Conservation (phyloP, 768 basidiomycete species). For the Lepiota venenata region DNA sequence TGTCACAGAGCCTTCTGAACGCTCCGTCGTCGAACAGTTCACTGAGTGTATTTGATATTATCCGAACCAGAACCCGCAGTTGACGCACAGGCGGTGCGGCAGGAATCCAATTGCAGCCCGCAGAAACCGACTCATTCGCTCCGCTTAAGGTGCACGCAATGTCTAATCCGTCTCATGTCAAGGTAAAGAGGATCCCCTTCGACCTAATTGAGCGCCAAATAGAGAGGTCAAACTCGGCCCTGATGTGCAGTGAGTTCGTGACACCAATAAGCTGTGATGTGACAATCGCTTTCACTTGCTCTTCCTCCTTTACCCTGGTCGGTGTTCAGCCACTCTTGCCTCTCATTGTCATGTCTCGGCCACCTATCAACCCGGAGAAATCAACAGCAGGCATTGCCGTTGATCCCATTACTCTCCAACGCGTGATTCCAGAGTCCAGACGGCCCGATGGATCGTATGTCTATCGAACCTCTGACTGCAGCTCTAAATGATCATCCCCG, state of each 20-base stretch:
- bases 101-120: too few species aligned
- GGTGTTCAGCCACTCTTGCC: constrained; percentile 1
- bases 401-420: constrained; percentile 82
- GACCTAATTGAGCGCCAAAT: not conserved
- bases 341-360: constrained; percentile 58
- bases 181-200: not conserved
- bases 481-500: constrained; percentile 14
- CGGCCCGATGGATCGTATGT: constrained; percentile 85
- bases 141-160: too few species aligned
- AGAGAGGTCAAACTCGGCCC: not conserved
- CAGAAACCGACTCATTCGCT: too few species aligned
- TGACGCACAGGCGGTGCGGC: too few species aligned
- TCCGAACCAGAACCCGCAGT: too few species aligned
- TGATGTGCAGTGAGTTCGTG: not conserved
- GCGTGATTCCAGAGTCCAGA: constrained; percentile 83
- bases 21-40: too few species aligned
- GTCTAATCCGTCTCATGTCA: not conserved
- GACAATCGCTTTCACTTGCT: not conserved
- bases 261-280: not conserved
- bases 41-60: too few species aligned
- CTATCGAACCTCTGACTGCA: constrained; percentile 13
- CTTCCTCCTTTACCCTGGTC: constrained; percentile 8
- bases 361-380: constrained; percentile 70
- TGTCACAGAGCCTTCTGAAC: too few species aligned
- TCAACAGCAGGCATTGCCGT: constrained; percentile 76